Conservation (phyloP, 2,329 filamentous ascomycete genomes). For the Coniochaeta pulveracea region DNA sequence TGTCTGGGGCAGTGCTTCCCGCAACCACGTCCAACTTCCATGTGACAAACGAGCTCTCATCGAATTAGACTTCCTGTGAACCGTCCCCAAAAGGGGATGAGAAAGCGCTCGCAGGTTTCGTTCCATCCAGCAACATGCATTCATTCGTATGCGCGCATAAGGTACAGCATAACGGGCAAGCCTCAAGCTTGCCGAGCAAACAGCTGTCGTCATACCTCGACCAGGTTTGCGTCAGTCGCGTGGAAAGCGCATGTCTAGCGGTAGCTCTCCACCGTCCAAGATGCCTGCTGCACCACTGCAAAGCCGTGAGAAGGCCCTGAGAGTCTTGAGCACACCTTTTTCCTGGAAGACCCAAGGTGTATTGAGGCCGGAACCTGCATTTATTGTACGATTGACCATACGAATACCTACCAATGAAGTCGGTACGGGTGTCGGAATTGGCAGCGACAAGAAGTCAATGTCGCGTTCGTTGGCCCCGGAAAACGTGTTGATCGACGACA, state of each 20-base stretch:
- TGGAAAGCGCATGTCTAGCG: too few relatives aligned
- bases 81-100: background rate
- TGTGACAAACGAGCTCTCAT: slow-evolving; percentile 1
- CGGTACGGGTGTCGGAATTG: background rate
- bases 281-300: background rate
- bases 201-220: slow-evolving; percentile 2
- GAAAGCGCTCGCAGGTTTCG: background rate
- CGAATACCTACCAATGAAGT: background rate
- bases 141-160: too few relatives aligned
- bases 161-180: background rate
- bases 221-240: background rate
- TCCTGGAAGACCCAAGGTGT: too few relatives aligned
- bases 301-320: background rate
- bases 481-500: slow-evolving; percentile 5
- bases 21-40: slow-evolving; percentile 1
- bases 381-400: background rate
- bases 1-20: slow-evolving; percentile 1
- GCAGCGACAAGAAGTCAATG: background rate
- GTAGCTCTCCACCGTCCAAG: too few relatives aligned
- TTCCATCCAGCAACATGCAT: background rate
- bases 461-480: slow-evolving; percentile 3
- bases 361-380: background rate
- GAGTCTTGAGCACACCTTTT: too few relatives aligned
- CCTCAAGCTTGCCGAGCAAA: background rate
- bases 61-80: background rate